These are phyloP conservation scores for Cinnamomum chago DNA, from an alignment of 164 flowering plant genomes.

Conservation along the genomic window DNA sequence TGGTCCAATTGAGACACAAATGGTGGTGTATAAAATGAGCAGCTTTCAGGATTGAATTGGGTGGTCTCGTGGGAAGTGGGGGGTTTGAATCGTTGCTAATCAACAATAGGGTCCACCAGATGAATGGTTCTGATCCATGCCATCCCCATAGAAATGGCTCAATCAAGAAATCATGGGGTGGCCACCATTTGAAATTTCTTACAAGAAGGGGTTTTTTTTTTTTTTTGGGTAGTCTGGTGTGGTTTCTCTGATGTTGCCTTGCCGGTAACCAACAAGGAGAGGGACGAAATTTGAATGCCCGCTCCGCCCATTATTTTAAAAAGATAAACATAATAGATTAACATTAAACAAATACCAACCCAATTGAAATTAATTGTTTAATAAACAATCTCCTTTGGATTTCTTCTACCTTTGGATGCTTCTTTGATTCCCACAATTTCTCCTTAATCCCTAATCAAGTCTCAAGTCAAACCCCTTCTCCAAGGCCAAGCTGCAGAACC, in stretches of 20 bases:
- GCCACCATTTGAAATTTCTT: not conserved
- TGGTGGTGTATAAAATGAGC: too few relatives aligned
- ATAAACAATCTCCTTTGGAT: constrained; percentile 4
- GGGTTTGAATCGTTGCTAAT: not conserved
- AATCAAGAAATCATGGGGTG: not conserved
- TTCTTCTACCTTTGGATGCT: constrained; percentile 21
- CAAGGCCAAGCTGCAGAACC: not conserved
- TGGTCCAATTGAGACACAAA: too few relatives aligned
- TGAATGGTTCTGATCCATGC: not conserved
- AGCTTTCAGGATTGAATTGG: too few relatives aligned
- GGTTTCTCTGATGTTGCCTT: constrained; percentile 33
- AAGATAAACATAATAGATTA: not conserved
- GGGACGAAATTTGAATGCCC: constrained; percentile 32
- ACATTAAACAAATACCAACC: constrained; percentile 15
- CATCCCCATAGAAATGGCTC: not conserved
- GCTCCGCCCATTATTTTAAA: constrained; percentile 37
- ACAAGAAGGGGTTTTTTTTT: not conserved
- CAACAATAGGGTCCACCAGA: not conserved
- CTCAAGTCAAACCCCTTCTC: constrained; percentile 38
- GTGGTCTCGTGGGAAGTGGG: not conserved
- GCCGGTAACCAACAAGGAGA: constrained; percentile 46
- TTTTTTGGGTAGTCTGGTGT: not conserved
- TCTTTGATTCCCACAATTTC: constrained; percentile 28
- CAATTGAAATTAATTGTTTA: constrained; percentile 5
- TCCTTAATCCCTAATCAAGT: not conserved